These are phyloP conservation scores for Tolypocladium inflatum DNA, from an alignment of 2,329 filamentous ascomycete species.

Conservation along the genomic window DNA sequence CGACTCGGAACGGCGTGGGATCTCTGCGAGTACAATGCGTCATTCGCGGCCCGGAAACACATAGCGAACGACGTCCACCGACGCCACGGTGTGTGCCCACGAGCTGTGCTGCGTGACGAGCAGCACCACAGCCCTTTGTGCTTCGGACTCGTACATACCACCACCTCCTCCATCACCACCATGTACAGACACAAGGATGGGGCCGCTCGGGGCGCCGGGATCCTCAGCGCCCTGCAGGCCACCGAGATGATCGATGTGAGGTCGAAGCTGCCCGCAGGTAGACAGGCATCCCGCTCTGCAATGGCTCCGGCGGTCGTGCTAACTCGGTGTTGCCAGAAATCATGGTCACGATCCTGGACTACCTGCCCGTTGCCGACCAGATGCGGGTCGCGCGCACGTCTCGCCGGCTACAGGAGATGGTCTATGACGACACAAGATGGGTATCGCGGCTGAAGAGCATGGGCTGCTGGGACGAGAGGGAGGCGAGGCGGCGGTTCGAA, in stretches of 20 bases:
- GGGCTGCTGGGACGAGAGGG: slow-evolving; percentile 84
- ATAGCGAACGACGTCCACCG: not conserved
- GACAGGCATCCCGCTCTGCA: slow-evolving; percentile 8
- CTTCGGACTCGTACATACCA: not conserved
- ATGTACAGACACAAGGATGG: slow-evolving; percentile 36
- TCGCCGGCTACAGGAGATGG: slow-evolving; percentile 88
- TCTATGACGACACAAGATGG: slow-evolving; percentile 96
- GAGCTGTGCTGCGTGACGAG: not conserved
- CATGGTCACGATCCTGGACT: slow-evolving; percentile 78
- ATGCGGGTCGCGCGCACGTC: slow-evolving; percentile 78
- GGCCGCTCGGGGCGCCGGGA: slow-evolving; percentile 34
- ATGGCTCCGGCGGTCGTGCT: not conserved
- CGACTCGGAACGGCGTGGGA: not conserved
- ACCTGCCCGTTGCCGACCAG: slow-evolving; percentile 76
- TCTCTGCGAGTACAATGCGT: not conserved
- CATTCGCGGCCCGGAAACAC: not conserved
- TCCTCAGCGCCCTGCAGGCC: slow-evolving; percentile 69
- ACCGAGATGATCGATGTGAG: slow-evolving; percentile 73
- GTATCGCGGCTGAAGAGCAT: slow-evolving; percentile 77
- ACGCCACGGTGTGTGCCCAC: not conserved
- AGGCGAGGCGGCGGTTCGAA: slow-evolving; percentile 74
- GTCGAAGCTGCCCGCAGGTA: slow-evolving; percentile 74
- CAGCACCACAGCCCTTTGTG: not conserved
- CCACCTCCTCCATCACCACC: not conserved
- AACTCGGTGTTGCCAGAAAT: slow-evolving; percentile 51